phyloP scores from a whole-genome alignment of 1,284 basidiomycete species.

The Apiotrichum veenhuisii region DNA sequence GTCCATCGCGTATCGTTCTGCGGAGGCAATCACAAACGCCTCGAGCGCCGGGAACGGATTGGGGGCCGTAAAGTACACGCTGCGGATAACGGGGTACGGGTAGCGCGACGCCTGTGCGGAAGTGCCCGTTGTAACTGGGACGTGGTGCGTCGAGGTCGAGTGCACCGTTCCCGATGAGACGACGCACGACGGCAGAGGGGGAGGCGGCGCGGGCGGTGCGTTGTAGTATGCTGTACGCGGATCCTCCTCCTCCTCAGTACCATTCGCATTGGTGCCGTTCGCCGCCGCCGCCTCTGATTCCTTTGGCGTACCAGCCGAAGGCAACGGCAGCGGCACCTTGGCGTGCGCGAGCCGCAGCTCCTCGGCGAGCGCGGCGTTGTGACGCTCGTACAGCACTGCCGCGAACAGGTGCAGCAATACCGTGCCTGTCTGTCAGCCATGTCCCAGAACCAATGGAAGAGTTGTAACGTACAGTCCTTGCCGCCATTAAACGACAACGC shows the following conservation, averaged over 20 bases:
- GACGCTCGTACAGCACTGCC: conserved; percentile 57
- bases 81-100: conserved; percentile 59
- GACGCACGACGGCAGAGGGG: conserved; percentile 14
- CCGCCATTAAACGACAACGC: conserved; percentile 96
- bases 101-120: too few relatives aligned
- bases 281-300: too few relatives aligned
- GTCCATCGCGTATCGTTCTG: conserved; percentile 69
- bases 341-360: not conserved
- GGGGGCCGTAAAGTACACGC: conserved; percentile 84
- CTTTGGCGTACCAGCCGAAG: too few relatives aligned
- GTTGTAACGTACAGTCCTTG: conserved; percentile 78
- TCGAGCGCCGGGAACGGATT: conserved; percentile 85
- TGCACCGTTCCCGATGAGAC: not conserved
- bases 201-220: conserved; percentile 13
- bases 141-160: conserved; percentile 14
- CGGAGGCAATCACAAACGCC: conserved; percentile 68
- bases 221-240: not conserved
- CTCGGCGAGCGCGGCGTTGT: conserved; percentile 15
- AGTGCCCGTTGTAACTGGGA: too few relatives aligned
- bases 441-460: not conserved
- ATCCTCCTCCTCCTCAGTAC: too few relatives aligned
- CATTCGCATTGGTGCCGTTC: not conserved
- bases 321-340: not conserved
- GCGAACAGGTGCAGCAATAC: conserved; percentile 87
- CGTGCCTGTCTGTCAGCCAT: conserved; percentile 63